Evolutionary conservation across 805 yeast genomes (phyloP).

Genomic region (Wickerhamiella shivajii): DNA sequence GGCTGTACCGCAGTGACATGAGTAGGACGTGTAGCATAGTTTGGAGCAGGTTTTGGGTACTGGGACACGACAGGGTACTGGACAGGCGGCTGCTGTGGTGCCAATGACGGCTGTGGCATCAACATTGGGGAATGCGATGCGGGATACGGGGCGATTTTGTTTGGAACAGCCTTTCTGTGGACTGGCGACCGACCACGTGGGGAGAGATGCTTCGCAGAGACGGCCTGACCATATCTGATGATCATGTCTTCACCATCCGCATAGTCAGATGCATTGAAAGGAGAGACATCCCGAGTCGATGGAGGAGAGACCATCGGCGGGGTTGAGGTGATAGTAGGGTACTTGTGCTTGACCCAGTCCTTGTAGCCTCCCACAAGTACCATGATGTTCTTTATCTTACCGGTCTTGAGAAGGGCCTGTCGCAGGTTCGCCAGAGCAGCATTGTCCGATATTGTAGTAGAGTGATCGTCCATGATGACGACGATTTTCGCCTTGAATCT

Average conservation of each 20-base stretch:
- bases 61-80: background rate
- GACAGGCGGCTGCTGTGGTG: background rate
- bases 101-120: background rate
- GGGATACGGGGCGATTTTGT: too few species aligned
- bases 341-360: constrained; percentile 24
- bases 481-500: constrained; percentile 47
- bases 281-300: too few species aligned
- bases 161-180: too few species aligned
- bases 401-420: constrained; percentile 27
- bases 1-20: background rate
- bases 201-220: too few species aligned
- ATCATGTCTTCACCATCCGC: too few species aligned
- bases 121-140: too few species aligned
- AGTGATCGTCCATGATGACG: constrained; percentile 44
- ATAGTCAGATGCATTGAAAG: too few species aligned
- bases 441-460: constrained; percentile 8
- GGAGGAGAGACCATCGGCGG: too few species aligned
- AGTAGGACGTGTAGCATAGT: background rate
- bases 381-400: constrained; percentile 28
- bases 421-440: constrained; percentile 28
- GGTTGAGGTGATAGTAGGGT: background rate
- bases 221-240: too few species aligned
- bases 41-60: background rate
- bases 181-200: too few species aligned
- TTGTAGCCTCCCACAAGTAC: constrained; percentile 43